Conservation (phyloP, 1,284 basidiomycete species). For the Tilletia horrida region DNA sequence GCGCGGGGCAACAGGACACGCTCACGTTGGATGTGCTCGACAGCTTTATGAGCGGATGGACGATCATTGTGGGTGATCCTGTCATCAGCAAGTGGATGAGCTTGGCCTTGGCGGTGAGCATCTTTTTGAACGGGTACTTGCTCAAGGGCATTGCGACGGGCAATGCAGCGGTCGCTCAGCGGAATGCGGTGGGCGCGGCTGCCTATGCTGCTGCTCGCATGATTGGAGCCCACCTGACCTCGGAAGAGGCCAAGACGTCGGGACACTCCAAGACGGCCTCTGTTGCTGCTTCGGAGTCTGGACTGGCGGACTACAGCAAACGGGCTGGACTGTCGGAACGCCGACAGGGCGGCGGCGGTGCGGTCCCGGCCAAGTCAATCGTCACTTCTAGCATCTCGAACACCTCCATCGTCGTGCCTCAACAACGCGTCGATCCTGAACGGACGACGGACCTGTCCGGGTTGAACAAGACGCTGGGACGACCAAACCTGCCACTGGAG, state of each 20-base stretch:
- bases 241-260: slow-evolving; percentile 19
- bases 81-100: slow-evolving; percentile 95
- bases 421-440: slow-evolving; percentile 28
- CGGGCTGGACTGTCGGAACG: slow-evolving; percentile 26
- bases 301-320: slow-evolving; percentile 55
- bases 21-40: slow-evolving; percentile 62
- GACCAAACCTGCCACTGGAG: slow-evolving; percentile 29
- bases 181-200: slow-evolving; percentile 52
- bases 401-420: slow-evolving; percentile 27
- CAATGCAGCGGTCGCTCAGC: slow-evolving; percentile 49
- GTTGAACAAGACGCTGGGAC: slow-evolving; percentile 24
- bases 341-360: neutral
- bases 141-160: slow-evolving; percentile 68
- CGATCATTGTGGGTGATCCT: slow-evolving; percentile 88
- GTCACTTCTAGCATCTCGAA: neutral
- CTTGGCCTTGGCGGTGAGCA: slow-evolving; percentile 76
- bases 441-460: slow-evolving; percentile 35
- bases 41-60: slow-evolving; percentile 89
- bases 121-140: slow-evolving; percentile 88
- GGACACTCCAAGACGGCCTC: slow-evolving; percentile 11
- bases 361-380: neutral
- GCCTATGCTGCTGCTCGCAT: slow-evolving; percentile 53
- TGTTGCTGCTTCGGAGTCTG: slow-evolving; percentile 45
- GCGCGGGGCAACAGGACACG: slow-evolving; percentile 8
- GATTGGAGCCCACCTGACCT: slow-evolving; percentile 47